phyloP scores from a whole-genome alignment of 768 basidiomycete species.

The Phaffia tasmanica region DNA sequence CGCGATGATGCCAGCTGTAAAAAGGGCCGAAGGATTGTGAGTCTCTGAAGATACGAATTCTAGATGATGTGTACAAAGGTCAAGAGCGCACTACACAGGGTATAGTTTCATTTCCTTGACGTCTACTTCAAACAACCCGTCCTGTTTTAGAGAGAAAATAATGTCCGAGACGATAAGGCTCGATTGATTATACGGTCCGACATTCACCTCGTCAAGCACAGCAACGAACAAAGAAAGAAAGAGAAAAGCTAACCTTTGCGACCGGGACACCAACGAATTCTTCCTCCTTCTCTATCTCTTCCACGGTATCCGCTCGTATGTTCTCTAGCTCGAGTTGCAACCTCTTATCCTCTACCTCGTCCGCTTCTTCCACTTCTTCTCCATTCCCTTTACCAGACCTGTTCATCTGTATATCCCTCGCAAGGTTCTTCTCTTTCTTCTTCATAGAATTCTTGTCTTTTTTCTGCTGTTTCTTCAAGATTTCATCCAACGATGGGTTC shows the following conservation, averaged over 20 bases:
- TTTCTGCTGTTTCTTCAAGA: background rate
- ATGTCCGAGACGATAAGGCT: too few species aligned
- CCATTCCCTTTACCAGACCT: background rate
- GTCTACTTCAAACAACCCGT: conserved; percentile 25
- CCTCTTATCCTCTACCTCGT: background rate
- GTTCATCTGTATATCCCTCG: background rate
- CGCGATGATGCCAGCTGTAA: conserved; percentile 19
- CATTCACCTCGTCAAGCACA: background rate
- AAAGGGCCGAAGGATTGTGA: conserved; percentile 6
- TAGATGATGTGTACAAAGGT: background rate
- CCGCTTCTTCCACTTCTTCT: background rate
- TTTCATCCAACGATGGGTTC: conserved; percentile 22
- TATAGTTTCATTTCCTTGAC: conserved; percentile 24
- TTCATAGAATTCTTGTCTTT: conserved; percentile 17
- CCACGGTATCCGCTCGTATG: background rate
- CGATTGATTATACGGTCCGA: background rate
- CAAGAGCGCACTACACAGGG: background rate
- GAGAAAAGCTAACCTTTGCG: conserved; percentile 1
- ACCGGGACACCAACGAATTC: conserved; percentile 16
- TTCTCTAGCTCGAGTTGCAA: conserved; percentile 15
- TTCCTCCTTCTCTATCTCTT: conserved; percentile 21
- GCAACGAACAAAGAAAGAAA: background rate
- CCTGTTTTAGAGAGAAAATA: background rate
- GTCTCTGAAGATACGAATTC: background rate
- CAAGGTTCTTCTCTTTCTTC: background rate